Conservation (phyloP, 441 rosid genomes). For the Aleurites moluccanus region DNA sequence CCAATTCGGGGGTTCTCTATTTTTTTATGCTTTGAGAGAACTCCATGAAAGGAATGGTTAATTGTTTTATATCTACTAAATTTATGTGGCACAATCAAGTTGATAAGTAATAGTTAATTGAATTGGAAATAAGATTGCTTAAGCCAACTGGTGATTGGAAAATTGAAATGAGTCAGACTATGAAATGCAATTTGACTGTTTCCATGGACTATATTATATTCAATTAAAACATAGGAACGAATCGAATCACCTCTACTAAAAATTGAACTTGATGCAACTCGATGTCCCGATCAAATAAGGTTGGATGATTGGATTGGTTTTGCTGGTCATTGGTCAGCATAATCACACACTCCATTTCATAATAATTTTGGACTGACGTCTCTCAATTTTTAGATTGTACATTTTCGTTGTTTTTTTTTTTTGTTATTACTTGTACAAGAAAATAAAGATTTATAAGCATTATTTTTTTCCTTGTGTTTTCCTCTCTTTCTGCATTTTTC, state of each 20-base stretch:
- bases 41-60: neutral
- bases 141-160: neutral
- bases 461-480: neutral
- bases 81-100: neutral
- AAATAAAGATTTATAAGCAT: neutral
- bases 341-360: neutral
- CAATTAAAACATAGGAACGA: neutral
- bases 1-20: neutral
- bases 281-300: neutral
- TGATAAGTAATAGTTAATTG: neutral
- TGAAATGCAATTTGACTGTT: neutral
- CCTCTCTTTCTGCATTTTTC: neutral
- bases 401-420: neutral
- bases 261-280: neutral
- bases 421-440: neutral
- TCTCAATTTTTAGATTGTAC: neutral
- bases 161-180: neutral
- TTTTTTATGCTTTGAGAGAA: neutral
- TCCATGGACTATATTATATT: neutral
- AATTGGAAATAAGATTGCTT: neutral
- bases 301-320: neutral
- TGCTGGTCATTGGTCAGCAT: neutral
- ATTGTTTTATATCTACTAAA: neutral
- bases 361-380: neutral
- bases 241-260: neutral